Percentiles rank a stretch among this genome's conserved stretches.
These are phyloP conservation scores for Starmerella vaccinii DNA, from an alignment of 805 yeast species.

Conservation along the genomic window DNA sequence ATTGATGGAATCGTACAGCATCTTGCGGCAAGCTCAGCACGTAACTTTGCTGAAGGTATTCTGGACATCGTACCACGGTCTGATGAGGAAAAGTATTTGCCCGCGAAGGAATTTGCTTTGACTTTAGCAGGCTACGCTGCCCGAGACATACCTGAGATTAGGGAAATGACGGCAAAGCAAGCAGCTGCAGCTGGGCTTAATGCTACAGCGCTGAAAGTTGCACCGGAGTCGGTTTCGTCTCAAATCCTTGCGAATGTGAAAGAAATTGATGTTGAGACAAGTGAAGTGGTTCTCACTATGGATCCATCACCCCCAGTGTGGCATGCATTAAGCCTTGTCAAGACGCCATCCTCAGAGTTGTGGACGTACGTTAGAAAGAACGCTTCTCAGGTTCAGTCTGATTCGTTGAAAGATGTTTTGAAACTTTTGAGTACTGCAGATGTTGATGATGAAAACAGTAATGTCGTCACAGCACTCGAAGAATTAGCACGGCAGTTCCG, in stretches of 20 bases:
- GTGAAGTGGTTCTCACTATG: slow-evolving; percentile 3
- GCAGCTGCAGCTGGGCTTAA: slow-evolving; percentile 13
- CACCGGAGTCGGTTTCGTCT: not conserved
- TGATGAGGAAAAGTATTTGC: slow-evolving; percentile 25
- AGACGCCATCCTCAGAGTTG: slow-evolving; percentile 4
- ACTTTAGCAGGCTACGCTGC: slow-evolving; percentile 23
- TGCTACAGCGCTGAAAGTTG: slow-evolving; percentile 15
- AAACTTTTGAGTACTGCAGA: not conserved
- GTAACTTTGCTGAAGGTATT: slow-evolving; percentile 30
- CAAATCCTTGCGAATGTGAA: not conserved
- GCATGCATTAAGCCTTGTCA: slow-evolving; percentile 7
- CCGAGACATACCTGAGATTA: slow-evolving; percentile 7
- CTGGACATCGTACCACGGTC: slow-evolving; percentile 26
- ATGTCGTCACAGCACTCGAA: slow-evolving; percentile 5
- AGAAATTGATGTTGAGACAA: slow-evolving; percentile 7
- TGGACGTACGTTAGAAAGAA: slow-evolving; percentile 6
- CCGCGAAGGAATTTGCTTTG: slow-evolving; percentile 28
- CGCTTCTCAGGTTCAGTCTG: not conserved
- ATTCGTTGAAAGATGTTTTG: not conserved
- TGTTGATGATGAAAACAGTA: not conserved
- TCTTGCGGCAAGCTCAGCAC: slow-evolving; percentile 27
- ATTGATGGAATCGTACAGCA: slow-evolving; percentile 47
- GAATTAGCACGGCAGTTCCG: slow-evolving; percentile 7
- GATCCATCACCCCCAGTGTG: slow-evolving; percentile 13
- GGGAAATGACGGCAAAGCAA: slow-evolving; percentile 14